Evolutionary conservation across 169 alveolate genomes (phyloP).

Genomic region (Cyclospora cayetanensis): DNA sequence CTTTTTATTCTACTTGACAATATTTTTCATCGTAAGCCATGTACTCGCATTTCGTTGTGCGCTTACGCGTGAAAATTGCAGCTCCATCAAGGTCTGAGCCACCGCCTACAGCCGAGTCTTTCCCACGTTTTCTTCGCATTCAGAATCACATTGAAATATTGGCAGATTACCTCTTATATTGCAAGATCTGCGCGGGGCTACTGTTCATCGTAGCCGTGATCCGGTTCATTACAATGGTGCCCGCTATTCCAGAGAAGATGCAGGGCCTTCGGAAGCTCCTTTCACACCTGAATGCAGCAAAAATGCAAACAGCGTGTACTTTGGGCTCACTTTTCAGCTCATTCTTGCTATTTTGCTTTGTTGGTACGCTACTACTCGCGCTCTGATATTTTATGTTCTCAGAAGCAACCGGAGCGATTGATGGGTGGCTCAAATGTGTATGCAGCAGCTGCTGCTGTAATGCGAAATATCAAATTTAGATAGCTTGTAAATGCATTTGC

Average conservation of each 20-base stretch:
- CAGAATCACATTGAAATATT: conserved; percentile 48
- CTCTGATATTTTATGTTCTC: too few relatives aligned
- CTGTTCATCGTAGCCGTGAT: conserved; percentile 28
- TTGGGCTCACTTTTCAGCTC: conserved; percentile 46
- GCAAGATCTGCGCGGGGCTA: conserved; percentile 52
- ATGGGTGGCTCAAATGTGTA: too few relatives aligned
- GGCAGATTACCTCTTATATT: conserved; percentile 15
- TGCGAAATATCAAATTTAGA: too few relatives aligned
- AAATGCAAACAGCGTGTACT: conserved; percentile 50
- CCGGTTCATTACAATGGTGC: conserved; percentile 47
- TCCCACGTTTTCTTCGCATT: conserved; percentile 44
- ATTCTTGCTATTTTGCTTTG: conserved; percentile 38
- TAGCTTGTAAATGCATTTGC: too few relatives aligned
- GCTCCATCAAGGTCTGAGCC: conserved; percentile 53
- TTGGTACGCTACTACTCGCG: conserved; percentile 18
- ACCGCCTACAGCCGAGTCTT: conserved; percentile 66
- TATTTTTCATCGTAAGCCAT: too few relatives aligned
- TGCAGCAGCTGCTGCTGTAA: too few relatives aligned
- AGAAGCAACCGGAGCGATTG: too few relatives aligned
- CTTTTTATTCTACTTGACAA: too few relatives aligned
- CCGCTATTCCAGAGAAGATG: conserved; percentile 57
- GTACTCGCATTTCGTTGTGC: neutral
- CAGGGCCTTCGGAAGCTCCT: conserved; percentile 62
- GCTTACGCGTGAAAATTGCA: neutral
- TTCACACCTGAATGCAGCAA: conserved; percentile 36